These are phyloP conservation scores for Hypomontagnella submonticulosa DNA, from an alignment of 495 filamentous ascomycete species.

Conservation along the genomic window DNA sequence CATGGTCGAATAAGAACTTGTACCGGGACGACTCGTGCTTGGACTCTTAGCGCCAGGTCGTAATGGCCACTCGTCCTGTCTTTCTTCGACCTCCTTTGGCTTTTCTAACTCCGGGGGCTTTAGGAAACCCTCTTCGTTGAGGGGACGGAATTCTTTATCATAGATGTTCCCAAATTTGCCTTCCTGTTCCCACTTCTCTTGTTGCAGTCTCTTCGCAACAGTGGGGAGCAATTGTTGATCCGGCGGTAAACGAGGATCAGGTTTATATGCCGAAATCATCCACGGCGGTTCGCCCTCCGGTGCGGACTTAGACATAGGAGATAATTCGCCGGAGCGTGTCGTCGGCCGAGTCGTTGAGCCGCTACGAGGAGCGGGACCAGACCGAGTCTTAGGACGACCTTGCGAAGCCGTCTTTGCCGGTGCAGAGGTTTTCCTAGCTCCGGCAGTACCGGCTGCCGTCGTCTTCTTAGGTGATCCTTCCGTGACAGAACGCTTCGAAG, in stretches of 20 bases:
- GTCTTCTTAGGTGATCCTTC: conserved; percentile 63
- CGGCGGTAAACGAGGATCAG: conserved; percentile 91
- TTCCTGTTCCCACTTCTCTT: conserved; percentile 94
- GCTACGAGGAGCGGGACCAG: conserved; percentile 63
- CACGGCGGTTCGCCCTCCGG: conserved; percentile 97
- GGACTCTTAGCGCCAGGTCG: conserved; percentile 58
- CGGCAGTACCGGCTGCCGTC: conserved; percentile 28
- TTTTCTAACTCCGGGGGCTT: conserved; percentile 61
- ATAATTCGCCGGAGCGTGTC: conserved; percentile 63
- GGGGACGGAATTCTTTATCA: conserved; percentile 82
- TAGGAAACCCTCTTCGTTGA: conserved; percentile 67
- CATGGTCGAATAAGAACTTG: conserved; percentile 67
- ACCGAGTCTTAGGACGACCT: conserved; percentile 72
- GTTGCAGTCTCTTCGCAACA: conserved; percentile 88
- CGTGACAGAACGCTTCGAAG: conserved; percentile 54
- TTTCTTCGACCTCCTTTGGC: conserved; percentile 48
- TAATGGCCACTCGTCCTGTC: conserved; percentile 59
- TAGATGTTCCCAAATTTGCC: conserved; percentile 83
- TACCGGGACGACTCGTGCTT: conserved; percentile 54
- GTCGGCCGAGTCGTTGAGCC: conserved; percentile 65
- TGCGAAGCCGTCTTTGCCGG: conserved; percentile 56
- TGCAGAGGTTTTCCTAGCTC: conserved; percentile 54
- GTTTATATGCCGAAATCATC: conserved; percentile 94
- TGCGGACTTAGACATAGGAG: conserved; percentile 49
- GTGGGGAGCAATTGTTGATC: conserved; percentile 97